Conservation (phyloP, 169 alveolate species). For the Plasmodium gaboni region DNA sequence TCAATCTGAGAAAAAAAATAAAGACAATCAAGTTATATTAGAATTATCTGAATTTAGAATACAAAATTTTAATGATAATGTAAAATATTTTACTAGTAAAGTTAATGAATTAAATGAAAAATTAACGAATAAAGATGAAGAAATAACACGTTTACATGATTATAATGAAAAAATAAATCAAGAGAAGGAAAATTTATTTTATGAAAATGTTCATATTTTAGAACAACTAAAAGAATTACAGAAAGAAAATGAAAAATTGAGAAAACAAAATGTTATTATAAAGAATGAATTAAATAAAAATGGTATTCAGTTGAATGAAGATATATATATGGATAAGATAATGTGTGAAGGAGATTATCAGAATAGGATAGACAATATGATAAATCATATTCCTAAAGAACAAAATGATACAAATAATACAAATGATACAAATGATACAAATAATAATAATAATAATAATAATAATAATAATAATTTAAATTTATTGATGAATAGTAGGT, state of each 20-base stretch:
- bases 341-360: no score
- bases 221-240: constrained; percentile 15
- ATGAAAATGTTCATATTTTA: constrained; percentile 24
- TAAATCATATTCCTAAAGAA: no score
- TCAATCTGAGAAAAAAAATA: constrained; percentile 67
- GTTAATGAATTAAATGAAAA: constrained; percentile 71
- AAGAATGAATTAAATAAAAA: neutral
- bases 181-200: constrained; percentile 36
- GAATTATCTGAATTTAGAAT: constrained; percentile 77
- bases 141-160: constrained; percentile 48
- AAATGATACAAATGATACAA: neutral
- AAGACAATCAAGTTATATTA: constrained; percentile 73
- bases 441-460: no score
- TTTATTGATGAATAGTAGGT: no score
- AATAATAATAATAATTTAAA: no score
- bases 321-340: neutral
- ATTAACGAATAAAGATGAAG: constrained; percentile 48
- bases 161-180: constrained; percentile 57
- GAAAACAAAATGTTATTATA: constrained; percentile 13
- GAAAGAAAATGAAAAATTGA: constrained; percentile 49
- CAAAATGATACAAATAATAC: neutral
- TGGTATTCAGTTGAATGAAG: constrained; percentile 9
- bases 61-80: constrained; percentile 75
- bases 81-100: constrained; percentile 63
- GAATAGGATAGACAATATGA: no score